phyloP scores from a whole-genome alignment of 2,329 filamentous ascomycete genomes.

The Diaporthe vaccinii region DNA sequence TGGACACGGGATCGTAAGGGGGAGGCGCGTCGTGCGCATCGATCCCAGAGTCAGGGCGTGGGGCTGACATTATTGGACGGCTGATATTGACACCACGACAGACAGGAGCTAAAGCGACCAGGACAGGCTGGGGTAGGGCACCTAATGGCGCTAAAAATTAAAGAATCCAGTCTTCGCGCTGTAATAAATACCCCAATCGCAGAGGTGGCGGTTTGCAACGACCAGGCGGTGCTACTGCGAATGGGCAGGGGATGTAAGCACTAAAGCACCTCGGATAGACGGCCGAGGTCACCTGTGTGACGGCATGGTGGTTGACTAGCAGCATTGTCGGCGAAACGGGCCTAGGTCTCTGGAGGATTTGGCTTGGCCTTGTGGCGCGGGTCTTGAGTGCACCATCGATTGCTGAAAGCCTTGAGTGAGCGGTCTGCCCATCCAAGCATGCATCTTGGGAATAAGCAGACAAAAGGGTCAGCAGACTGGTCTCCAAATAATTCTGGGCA shows the following conservation, averaged over 20 bases:
- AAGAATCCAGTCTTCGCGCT: not conserved
- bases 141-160: not conserved
- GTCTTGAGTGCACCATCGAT: not conserved
- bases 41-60: not conserved
- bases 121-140: no score
- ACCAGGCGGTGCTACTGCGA: not conserved
- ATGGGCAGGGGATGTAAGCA: not conserved
- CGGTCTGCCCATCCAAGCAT: no score
- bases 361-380: constrained; percentile 6
- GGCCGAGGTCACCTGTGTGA: not conserved
- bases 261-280: not conserved
- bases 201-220: not conserved
- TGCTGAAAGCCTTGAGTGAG: not conserved
- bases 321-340: not conserved
- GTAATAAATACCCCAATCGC: not conserved
- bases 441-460: not conserved
- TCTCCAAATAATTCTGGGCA: not conserved
- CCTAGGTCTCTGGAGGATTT: not conserved
- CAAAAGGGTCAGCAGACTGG: not conserved
- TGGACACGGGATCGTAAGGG: constrained; percentile 9
- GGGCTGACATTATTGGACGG: constrained; percentile 10
- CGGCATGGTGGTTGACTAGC: not conserved
- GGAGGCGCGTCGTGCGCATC: not conserved
- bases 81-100: not conserved
- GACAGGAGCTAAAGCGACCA: not conserved